Base-by-base conservation (phyloP, 805 yeast genomes). In the Barnettozyma pratensis region DNA sequence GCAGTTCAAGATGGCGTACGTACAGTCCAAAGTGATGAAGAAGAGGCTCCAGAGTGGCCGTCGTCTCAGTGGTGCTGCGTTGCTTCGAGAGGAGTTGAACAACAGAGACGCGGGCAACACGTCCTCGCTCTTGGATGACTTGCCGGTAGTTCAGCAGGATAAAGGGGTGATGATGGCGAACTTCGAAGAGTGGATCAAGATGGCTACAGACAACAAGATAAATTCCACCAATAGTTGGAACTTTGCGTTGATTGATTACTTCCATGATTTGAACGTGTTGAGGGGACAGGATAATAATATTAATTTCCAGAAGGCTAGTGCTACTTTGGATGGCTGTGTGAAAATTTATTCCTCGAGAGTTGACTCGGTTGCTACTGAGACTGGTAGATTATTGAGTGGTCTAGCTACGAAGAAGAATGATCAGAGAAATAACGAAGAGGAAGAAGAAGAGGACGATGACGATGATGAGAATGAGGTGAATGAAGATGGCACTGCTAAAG, bases 311-410 rank as follows among this genome's bases (percentile, higher is more conserved):
- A 81, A 83, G 57, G 97, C 97, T 0, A 81, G 92, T 0, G 89
- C 95, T 3, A 88, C 97, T 0, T 69, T 92, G 19, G 97, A 91
- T 59, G 97, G 97, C 1, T 91, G 97, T 71, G 92, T 91, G 35
- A 90, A 90, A 68, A 87, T 91, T 44, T 91, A 92, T 62, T 80
- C 91, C 7, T 86, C 95, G 11, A 78, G 98, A 58, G 90, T 91
- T n/a, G 97, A 91, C 59, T 85, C 96, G 0, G 96, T 88, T 0
- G 95, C 91, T 2, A 83, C 85, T 4, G 97, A 91, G 59, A 90
- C 97, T 0, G 95, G 96, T 2, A 81, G 82, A 57, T 70, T 92
- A 48, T 67, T 90, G 35, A 84, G 86, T 65, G 95, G 96, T 3
- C 67, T 87, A 49, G 82, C 90, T 2, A 72, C 74, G 9, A 69